Conservation (phyloP, 2,329 filamentous ascomycete genomes). For the Trichoderma breve region DNA sequence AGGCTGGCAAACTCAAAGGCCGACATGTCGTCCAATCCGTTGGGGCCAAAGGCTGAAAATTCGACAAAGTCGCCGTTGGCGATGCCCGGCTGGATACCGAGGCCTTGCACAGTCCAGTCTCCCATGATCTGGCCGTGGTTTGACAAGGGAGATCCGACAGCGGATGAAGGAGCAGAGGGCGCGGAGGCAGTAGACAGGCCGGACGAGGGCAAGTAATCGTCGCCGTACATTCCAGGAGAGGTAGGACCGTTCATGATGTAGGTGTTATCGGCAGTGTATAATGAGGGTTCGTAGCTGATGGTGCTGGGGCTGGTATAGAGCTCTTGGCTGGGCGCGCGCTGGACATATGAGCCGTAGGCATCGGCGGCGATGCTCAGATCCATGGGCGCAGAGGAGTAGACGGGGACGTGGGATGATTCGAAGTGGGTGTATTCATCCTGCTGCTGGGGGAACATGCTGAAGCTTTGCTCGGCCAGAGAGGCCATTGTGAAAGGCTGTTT, state of each 20-base stretch:
- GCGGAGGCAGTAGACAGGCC: constrained; percentile 61
- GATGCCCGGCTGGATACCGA: constrained; percentile 63
- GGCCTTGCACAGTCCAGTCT: constrained; percentile 55
- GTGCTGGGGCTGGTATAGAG: constrained; percentile 27
- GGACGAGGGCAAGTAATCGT: constrained; percentile 53
- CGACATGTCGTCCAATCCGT: constrained; percentile 49
- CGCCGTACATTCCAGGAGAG: constrained; percentile 50
- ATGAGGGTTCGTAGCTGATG: constrained; percentile 46
- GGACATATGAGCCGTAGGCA: constrained; percentile 42
- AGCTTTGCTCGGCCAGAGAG: constrained; percentile 32
- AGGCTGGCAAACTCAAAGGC: constrained; percentile 43
- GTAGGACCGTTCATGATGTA: constrained; percentile 47
- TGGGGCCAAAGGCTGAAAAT: constrained; percentile 52
- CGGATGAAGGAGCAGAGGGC: constrained; percentile 64
- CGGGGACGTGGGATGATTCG: constrained; percentile 41
- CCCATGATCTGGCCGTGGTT: constrained; percentile 57
- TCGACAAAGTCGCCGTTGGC: constrained; percentile 57
- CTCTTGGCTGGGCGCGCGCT: constrained; percentile 32
- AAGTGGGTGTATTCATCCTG: constrained; percentile 45
- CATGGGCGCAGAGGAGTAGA: constrained; percentile 44
- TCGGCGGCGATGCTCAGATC: constrained; percentile 50
- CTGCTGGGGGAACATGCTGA: constrained; percentile 31
- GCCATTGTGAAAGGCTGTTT: constrained; percentile 26
- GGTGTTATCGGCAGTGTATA: constrained; percentile 47
- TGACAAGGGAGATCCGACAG: constrained; percentile 65